These are phyloP conservation scores for Hypomyces rosellus DNA, from an alignment of 2,329 filamentous ascomycete genomes.

Conservation along the genomic window DNA sequence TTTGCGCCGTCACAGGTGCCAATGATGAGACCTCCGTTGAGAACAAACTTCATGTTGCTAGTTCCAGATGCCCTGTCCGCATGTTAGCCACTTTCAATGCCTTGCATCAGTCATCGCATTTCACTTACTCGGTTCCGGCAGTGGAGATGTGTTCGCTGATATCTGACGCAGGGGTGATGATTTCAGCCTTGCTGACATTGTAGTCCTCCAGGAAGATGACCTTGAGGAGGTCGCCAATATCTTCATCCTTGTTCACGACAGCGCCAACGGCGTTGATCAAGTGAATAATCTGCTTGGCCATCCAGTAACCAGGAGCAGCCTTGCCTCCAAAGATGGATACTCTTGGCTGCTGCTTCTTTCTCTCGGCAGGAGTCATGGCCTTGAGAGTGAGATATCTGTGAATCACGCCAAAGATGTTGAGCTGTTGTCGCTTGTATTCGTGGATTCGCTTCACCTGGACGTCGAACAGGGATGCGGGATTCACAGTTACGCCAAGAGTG, in stretches of 20 bases:
- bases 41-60: conserved; percentile 99
- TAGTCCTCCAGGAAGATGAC: conserved; percentile 97
- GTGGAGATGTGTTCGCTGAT: conserved; percentile 98
- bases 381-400: conserved; percentile 90
- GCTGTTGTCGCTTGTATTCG: conserved; percentile 97
- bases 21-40: conserved; percentile 95
- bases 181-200: conserved; percentile 98
- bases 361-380: conserved; percentile 71
- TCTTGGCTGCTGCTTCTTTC: conserved; percentile 78
- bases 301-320: conserved; percentile 97
- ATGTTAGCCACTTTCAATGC: conserved; percentile 12
- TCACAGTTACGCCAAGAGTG: conserved; percentile 72
- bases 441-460: conserved; percentile 99
- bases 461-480: conserved; percentile 85
- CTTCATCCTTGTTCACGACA: conserved; percentile 86
- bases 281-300: conserved; percentile 99
- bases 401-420: conserved; percentile 98
- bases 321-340: conserved; percentile 98
- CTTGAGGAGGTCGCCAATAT: conserved; percentile 91
- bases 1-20: conserved; percentile 98
- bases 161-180: conserved; percentile 89
- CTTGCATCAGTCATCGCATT: not conserved
- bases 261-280: conserved; percentile 86
- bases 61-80: conserved; percentile 61
- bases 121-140: conserved; percentile 75